Percentiles rank a stretch among this genome's conserved stretches.
phyloP scores from a whole-genome alignment of 352 stramenopile genomes.

The Phytophthora macrochlamydospora region DNA sequence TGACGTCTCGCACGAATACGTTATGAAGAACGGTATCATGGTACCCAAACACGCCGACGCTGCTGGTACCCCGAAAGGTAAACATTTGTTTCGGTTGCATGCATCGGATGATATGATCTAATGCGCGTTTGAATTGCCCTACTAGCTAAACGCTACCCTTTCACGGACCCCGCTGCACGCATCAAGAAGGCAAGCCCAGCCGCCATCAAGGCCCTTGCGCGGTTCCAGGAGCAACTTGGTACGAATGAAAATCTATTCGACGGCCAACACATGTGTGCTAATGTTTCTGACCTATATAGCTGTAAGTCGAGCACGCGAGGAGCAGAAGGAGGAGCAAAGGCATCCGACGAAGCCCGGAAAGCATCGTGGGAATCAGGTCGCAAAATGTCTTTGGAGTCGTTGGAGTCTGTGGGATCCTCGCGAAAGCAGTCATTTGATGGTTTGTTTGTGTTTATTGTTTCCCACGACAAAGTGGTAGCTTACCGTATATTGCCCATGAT shows the following conservation, averaged over 20 bases:
- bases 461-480: background rate
- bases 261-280: too few species aligned
- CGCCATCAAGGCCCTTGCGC: constrained; percentile 50
- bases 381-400: constrained; percentile 44
- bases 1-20: constrained; percentile 56
- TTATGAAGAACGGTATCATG: constrained; percentile 70
- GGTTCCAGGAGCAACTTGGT: constrained; percentile 70
- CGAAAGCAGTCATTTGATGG: constrained; percentile 49
- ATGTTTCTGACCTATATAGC: constrained; percentile 12
- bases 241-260: background rate
- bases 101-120: background rate
- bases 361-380: constrained; percentile 37
- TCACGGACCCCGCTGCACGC: constrained; percentile 53
- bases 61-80: constrained; percentile 21
- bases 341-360: constrained; percentile 42
- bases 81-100: background rate
- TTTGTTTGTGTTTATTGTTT: constrained; percentile 4
- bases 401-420: constrained; percentile 37
- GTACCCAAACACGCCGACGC: constrained; percentile 36
- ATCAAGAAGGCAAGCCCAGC: constrained; percentile 52
- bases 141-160: constrained; percentile 63
- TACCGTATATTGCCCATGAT: background rate
- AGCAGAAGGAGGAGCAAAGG: constrained; percentile 38
- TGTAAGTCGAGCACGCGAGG: constrained; percentile 36
- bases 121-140: background rate